A percentile compares a stretch with the other conserved stretches of the same genome.
Evolutionary conservation across 2,329 filamentous ascomycete species (phyloP).

Genomic region (Ilyonectria sp.): DNA sequence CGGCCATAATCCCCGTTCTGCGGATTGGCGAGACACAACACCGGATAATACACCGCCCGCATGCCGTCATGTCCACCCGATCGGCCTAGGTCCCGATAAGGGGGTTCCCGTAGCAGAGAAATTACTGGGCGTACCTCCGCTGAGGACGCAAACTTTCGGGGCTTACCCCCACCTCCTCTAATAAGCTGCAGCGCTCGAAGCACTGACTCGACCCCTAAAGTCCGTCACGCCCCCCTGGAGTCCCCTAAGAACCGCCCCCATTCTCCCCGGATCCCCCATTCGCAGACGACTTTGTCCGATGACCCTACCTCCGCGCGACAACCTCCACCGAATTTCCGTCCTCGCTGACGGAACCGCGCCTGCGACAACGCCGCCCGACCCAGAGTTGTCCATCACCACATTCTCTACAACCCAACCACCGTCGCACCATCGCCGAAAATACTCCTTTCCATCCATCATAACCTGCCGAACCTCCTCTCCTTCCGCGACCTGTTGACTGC

Average conservation of each 20-base stretch:
- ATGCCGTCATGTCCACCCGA: background rate
- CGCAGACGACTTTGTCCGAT: slow-evolving; percentile 38
- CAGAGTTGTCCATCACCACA: slow-evolving; percentile 21
- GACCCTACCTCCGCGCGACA: slow-evolving; percentile 43
- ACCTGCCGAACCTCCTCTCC: slow-evolving; percentile 18
- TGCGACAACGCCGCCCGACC: slow-evolving; percentile 39
- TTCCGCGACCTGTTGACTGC: slow-evolving; percentile 23
- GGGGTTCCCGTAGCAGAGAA: background rate
- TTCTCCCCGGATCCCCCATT: slow-evolving; percentile 22
- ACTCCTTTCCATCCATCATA: slow-evolving; percentile 18
- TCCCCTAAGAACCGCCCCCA: slow-evolving; percentile 26
- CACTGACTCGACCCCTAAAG: slow-evolving; percentile 24
- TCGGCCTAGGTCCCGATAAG: background rate
- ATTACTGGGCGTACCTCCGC: background rate
- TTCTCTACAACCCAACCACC: slow-evolving; percentile 22
- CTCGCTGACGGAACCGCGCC: slow-evolving; percentile 39
- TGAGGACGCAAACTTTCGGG: background rate
- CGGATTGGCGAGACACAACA: slow-evolving; percentile 8
- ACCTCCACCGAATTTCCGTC: slow-evolving; percentile 48
- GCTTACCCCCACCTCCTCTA: slow-evolving; percentile 16
- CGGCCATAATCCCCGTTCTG: background rate
- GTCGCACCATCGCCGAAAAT: slow-evolving; percentile 30
- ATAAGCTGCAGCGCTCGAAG: slow-evolving; percentile 16
- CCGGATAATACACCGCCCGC: slow-evolving; percentile 18
- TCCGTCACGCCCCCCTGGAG: slow-evolving; percentile 16